Percentiles rank a stretch among this genome's conserved stretches.
Conservation (phyloP, 768 basidiomycete genomes). For the Leccinum boreale region DNA sequence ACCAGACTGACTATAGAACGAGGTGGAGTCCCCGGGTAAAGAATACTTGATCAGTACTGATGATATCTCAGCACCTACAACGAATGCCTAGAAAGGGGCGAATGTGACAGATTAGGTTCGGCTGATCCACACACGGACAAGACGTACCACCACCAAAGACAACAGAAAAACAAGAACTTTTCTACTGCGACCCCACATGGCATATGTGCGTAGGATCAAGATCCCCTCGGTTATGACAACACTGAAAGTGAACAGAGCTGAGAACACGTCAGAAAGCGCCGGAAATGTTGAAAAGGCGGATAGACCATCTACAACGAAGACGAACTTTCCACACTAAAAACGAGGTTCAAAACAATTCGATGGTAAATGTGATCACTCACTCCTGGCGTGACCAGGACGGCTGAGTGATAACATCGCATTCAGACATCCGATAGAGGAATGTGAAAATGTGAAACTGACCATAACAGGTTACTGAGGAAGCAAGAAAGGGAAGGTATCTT, state of each 20-base stretch:
- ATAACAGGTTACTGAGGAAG: conserved; percentile 16
- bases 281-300: background rate
- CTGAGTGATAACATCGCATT: conserved; percentile 3
- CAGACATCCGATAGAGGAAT: background rate
- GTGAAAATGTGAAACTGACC: conserved; percentile 4
- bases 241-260: conserved; percentile 14
- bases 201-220: conserved; percentile 22
- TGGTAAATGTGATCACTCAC: conserved; percentile 1
- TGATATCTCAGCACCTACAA: conserved; percentile 3
- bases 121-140: background rate
- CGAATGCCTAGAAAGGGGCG: conserved; percentile 9
- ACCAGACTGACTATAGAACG: conserved; percentile 17
- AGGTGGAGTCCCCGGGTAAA: conserved; percentile 15
- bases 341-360: background rate
- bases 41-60: conserved; percentile 1
- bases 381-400: background rate
- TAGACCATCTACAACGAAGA: conserved; percentile 17
- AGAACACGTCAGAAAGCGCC: background rate
- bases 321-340: conserved; percentile 20
- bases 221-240: conserved; percentile 12
- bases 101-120: background rate
- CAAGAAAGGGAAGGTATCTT: conserved; percentile 27
- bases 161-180: conserved; percentile 15
- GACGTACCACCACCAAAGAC: conserved; percentile 13
- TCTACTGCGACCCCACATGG: conserved; percentile 21